Evolutionary conservation across 2,329 filamentous ascomycete species (phyloP), one percentile per base, ranked within the genome.

Genomic region (Pseudogymnoascus sp.): DNA sequence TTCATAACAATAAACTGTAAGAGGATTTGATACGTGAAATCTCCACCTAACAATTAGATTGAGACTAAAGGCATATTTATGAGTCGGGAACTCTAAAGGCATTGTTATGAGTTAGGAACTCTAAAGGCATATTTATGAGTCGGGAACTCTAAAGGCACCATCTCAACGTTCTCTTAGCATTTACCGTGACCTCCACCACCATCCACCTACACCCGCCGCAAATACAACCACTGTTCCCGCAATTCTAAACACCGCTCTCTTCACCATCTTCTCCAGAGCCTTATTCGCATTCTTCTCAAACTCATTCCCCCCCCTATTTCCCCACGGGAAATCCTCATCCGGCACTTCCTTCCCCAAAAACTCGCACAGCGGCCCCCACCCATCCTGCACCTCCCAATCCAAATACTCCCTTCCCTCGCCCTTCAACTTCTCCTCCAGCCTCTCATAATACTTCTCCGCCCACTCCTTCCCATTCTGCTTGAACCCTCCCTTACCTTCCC

Each of bases 311-410:
- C 63, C 60, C 38, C 76, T 71, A 64, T 77, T 76, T 6, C 67
- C 60, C 21, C 67, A 64, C 2, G 74, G 72, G 66, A 78, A 78
- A 2, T 71, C 64, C 38, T 68, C 67, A 16, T 70, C 63, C 1
- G 76, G 75, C 2, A 74, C 67, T 6, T 71, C 66, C 37, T 73
- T 74, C 0, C 69, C 73, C 41, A 78, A 60, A 59, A 78, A 78
- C 62, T 71, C 64, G 65, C 78, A 80, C 23, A 81, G 68, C 8
- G 75, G 75, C 37, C 70, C 72, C 78, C 78, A 80, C 0, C 76
- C 77, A 37, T 78, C 73, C 59, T 73, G 68, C 0, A 74, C 70
- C 63, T 73, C 69, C 61, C 72, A 74, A 66, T 76, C 73, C 39
- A 75, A 68, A 55, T 55, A 33, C 45, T 33, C 26, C 45, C 45